A percentile compares a stretch with the other conserved stretches of the same genome.
phyloP scores from a whole-genome alignment of 2,329 filamentous ascomycete species.

The Dactylonectria macrodidyma region DNA sequence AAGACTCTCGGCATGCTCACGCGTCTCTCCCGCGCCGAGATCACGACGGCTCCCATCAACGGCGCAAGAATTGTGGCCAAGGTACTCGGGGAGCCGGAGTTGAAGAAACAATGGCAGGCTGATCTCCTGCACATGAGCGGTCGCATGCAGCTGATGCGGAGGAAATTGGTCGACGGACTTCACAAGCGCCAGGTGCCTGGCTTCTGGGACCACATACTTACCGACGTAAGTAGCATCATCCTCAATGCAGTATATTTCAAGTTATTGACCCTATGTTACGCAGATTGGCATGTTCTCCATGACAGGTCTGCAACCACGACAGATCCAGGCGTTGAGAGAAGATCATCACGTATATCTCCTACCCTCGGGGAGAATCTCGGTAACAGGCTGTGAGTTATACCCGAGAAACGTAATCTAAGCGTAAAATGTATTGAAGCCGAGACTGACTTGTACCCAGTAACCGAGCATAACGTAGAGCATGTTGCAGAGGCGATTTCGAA shows the following conservation, averaged over 20 bases:
- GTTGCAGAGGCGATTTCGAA: too few relatives aligned
- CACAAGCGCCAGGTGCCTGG: conserved; percentile 43
- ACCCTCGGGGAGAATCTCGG: too few relatives aligned
- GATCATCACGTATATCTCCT: conserved; percentile 17
- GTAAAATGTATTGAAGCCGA: too few relatives aligned
- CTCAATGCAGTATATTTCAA: conserved; percentile 28
- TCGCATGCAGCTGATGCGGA: conserved; percentile 51
- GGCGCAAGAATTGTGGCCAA: conserved; percentile 23
- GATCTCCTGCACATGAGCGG: conserved; percentile 53
- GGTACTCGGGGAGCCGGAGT: conserved; percentile 17
- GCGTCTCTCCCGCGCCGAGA: conserved; percentile 17
- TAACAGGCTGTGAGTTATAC: too few relatives aligned
- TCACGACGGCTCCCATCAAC: conserved; percentile 23
- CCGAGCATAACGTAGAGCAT: too few relatives aligned
- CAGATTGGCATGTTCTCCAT: conserved; percentile 60
- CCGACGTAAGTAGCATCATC: too few relatives aligned
- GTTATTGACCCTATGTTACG: neutral
- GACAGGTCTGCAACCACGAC: conserved; percentile 51
- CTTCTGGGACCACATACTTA: conserved; percentile 46
- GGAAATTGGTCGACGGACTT: conserved; percentile 35
- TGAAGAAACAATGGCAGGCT: conserved; percentile 23
- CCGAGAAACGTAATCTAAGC: too few relatives aligned
- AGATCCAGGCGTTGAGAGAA: conserved; percentile 42
- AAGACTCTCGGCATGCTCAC: neutral
- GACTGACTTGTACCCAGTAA: too few relatives aligned